phyloP scores from a whole-genome alignment of 495 filamentous ascomycete genomes.

The Podospora sp. region DNA sequence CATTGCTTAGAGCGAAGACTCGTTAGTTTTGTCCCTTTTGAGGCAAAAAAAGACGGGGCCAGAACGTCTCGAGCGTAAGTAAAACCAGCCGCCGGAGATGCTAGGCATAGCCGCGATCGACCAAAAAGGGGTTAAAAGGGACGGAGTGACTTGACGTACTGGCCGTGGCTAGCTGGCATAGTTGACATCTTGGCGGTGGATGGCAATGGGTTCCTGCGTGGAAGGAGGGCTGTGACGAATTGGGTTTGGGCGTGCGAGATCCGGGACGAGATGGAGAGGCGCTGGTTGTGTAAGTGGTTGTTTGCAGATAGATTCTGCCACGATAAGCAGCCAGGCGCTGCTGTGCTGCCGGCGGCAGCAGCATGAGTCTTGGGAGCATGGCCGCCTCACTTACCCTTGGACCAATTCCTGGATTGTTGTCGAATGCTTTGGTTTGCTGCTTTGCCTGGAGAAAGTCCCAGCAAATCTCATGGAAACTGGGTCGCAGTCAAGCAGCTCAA shows the following conservation, averaged over 20 bases:
- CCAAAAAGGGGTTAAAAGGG: too few relatives aligned
- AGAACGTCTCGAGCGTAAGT: too few relatives aligned
- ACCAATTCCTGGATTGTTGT: background rate
- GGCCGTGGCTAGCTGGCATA: conserved; percentile 54
- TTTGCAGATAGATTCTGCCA: background rate
- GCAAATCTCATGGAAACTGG: background rate
- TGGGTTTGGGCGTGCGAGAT: background rate
- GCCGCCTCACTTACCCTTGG: background rate
- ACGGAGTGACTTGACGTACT: conserved; percentile 25
- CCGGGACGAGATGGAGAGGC: background rate
- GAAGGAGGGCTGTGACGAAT: background rate
- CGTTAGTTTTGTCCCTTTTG: too few relatives aligned
- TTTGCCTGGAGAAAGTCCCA: background rate
- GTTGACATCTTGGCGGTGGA: conserved; percentile 50
- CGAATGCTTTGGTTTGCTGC: background rate
- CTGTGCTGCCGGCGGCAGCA: background rate
- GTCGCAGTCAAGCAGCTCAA: background rate
- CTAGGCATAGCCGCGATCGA: too few relatives aligned
- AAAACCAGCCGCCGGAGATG: too few relatives aligned
- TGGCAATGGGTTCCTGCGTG: background rate
- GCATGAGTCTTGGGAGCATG: background rate
- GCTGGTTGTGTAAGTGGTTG: background rate
- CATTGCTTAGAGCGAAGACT: conserved; percentile 30
- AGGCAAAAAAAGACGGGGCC: too few relatives aligned
- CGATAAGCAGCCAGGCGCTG: background rate